Percentiles rank a stretch among this genome's conserved stretches.
phyloP scores from a whole-genome alignment of 192 early-diverging fungal genomes.

The Haplosporangium gracile region DNA sequence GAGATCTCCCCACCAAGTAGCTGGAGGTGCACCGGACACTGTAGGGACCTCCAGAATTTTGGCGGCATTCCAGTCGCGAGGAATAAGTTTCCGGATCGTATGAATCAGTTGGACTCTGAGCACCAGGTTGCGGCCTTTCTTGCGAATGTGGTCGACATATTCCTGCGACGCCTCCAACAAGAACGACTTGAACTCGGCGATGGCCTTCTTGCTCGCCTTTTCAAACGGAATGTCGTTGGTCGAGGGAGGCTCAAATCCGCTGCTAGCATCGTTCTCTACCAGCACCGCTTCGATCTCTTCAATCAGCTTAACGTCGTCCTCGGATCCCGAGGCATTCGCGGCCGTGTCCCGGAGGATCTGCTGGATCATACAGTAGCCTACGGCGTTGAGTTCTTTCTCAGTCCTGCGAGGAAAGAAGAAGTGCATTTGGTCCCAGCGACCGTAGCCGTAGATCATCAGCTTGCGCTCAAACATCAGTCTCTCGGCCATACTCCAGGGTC shows the following conservation, averaged over 20 bases:
- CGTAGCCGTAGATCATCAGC: constrained; percentile 74
- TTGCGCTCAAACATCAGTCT: constrained; percentile 69
- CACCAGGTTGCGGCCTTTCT: constrained; percentile 77
- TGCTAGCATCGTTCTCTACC: constrained; percentile 54
- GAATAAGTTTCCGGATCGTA: constrained; percentile 77
- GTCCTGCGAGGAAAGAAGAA: constrained; percentile 68
- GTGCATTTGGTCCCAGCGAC: constrained; percentile 74
- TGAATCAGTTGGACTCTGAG: constrained; percentile 82
- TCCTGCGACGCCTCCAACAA: constrained; percentile 79
- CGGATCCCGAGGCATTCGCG: constrained; percentile 50
- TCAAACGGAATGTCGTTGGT: constrained; percentile 69
- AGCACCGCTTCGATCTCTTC: constrained; percentile 73
- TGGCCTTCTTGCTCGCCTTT: constrained; percentile 74
- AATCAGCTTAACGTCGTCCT: constrained; percentile 71
- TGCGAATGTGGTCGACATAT: constrained; percentile 79
- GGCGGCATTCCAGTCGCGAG: constrained; percentile 70
- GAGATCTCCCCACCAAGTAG: constrained; percentile 81
- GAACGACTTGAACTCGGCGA: constrained; percentile 75
- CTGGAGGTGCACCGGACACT: constrained; percentile 67
- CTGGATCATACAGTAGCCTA: constrained; percentile 64
- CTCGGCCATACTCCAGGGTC: constrained; percentile 68
- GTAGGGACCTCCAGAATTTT: constrained; percentile 73
- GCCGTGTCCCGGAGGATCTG: constrained; percentile 65
- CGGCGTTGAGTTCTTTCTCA: constrained; percentile 69
- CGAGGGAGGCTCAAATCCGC: constrained; percentile 56